phyloP scores from a whole-genome alignment of 2,329 filamentous ascomycete species.

The Hypomyces perniciosus region DNA sequence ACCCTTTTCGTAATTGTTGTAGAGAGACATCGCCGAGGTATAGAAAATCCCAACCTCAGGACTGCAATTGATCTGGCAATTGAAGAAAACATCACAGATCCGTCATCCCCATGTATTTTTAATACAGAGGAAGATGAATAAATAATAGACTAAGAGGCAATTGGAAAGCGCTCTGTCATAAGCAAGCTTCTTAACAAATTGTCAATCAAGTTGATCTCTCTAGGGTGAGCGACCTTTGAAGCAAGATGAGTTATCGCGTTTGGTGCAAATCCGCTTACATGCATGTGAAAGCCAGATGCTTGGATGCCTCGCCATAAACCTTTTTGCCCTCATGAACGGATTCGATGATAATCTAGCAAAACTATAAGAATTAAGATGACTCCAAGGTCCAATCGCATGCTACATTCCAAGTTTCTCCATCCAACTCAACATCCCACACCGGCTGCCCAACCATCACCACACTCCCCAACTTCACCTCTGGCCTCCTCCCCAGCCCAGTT shows the following conservation, averaged over 20 bases:
- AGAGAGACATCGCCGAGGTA: slow-evolving; percentile 16
- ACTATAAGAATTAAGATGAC: background rate
- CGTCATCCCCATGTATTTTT: too few species aligned
- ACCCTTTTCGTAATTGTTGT: slow-evolving; percentile 11
- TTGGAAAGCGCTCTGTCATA: too few species aligned
- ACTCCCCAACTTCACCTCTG: slow-evolving; percentile 23
- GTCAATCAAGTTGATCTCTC: too few species aligned
- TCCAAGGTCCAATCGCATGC: slow-evolving; percentile 33
- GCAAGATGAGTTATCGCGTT: slow-evolving; percentile 22
- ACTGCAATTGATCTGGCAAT: slow-evolving; percentile 1
- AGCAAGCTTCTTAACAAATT: too few species aligned
- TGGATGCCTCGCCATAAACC: background rate
- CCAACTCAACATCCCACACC: slow-evolving; percentile 33
- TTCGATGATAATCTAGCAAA: background rate
- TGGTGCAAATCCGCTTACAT: slow-evolving; percentile 29
- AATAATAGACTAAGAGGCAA: too few species aligned
- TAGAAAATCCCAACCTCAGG: slow-evolving; percentile 8
- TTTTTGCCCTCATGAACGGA: too few species aligned
- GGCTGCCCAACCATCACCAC: slow-evolving; percentile 30
- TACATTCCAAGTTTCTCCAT: slow-evolving; percentile 31
- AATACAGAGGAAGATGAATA: too few species aligned
- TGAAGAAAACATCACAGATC: background rate
- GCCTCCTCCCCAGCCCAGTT: slow-evolving; percentile 29
- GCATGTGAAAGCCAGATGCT: slow-evolving; percentile 19
- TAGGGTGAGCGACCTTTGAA: too few species aligned